A percentile compares a stretch with the other conserved stretches of the same genome.
Conservation (phyloP, 192 early-diverging fungal species). For the Geranomyces variabilis region DNA sequence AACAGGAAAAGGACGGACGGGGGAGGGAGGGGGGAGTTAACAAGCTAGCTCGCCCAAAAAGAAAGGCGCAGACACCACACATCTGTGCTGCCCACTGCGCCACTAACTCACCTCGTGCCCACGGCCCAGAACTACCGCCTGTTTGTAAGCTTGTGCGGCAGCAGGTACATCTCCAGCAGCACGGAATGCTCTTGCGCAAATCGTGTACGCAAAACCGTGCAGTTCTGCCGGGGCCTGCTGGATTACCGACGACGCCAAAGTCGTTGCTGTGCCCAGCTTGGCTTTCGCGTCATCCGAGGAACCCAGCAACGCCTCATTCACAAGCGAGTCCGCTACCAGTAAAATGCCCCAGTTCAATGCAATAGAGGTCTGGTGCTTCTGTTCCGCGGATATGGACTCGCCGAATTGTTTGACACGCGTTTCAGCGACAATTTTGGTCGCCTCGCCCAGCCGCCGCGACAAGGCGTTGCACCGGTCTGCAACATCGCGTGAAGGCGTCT, state of each 20-base stretch:
- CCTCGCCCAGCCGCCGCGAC: neutral
- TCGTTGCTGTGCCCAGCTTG: neutral
- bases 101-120: slow-evolving; percentile 5
- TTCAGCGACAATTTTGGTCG: neutral
- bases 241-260: neutral
- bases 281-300: neutral
- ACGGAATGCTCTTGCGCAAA: neutral
- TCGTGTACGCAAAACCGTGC: neutral
- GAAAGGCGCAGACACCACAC: neutral
- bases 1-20: neutral
- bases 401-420: neutral
- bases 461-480: neutral
- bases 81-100: slow-evolving; percentile 12
- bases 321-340: slow-evolving; percentile 5
- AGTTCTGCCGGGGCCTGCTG: neutral
- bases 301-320: neutral
- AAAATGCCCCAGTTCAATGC: neutral
- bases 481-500: neutral
- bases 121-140: neutral
- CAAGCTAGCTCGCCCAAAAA: no score
- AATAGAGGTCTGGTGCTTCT: neutral
- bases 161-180: slow-evolving; percentile 5
- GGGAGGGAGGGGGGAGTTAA: neutral
- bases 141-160: slow-evolving; percentile 1
- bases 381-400: neutral